phyloP scores from a whole-genome alignment of 495 filamentous ascomycete species.

The Aspergillus hancockii region DNA sequence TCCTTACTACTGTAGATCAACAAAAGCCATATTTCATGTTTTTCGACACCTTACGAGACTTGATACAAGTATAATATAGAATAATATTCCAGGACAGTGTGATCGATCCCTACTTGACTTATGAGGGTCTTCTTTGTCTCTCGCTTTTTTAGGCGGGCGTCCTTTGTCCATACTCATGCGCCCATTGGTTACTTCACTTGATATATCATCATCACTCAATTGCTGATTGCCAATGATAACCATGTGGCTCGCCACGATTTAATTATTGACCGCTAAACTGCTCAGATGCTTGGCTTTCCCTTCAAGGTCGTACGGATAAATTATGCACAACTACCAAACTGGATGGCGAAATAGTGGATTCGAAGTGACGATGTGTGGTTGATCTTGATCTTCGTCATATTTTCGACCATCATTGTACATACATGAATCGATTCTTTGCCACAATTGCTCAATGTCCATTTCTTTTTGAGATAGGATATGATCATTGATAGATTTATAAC shows the following conservation, averaged over 20 bases:
- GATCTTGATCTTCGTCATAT: background rate
- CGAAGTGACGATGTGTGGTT: background rate
- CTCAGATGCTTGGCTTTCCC: slow-evolving; percentile 8
- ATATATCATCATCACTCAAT: background rate
- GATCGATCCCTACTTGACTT: background rate
- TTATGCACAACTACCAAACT: background rate
- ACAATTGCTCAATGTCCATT: too few species aligned
- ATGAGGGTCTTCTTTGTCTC: background rate
- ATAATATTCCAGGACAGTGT: background rate
- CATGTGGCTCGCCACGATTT: slow-evolving; percentile 9
- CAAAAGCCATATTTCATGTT: background rate
- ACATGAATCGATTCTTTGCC: background rate
- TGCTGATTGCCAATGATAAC: slow-evolving; percentile 5
- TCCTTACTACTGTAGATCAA: background rate
- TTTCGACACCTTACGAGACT: background rate
- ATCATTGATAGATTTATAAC: too few species aligned
- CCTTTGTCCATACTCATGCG: background rate
- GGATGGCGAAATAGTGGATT: background rate
- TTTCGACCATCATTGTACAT: background rate
- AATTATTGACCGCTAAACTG: slow-evolving; percentile 10
- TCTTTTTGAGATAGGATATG: too few species aligned
- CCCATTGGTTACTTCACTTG: background rate
- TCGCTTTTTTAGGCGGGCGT: background rate
- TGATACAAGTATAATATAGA: background rate
- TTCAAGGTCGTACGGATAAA: background rate